phyloP scores from a whole-genome alignment of 345 rosid genomes.

The Excoecaria agallocha region DNA sequence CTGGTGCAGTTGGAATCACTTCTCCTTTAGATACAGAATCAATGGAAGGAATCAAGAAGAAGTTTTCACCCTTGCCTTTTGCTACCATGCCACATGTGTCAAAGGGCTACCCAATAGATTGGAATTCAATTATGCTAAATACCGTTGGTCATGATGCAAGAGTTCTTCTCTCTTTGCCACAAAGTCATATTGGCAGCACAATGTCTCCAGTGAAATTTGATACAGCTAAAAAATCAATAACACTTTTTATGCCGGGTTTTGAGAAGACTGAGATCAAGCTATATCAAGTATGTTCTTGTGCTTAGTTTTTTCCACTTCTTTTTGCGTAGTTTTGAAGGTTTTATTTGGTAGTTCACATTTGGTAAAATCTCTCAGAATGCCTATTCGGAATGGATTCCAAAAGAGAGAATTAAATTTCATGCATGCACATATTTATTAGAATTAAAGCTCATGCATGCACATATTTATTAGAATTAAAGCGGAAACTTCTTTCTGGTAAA shows the following conservation, averaged over 20 bases:
- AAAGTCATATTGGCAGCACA: conserved; percentile 26
- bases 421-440: background rate
- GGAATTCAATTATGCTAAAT: conserved; percentile 51
- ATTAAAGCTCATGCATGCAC: background rate
- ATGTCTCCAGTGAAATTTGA: conserved; percentile 57
- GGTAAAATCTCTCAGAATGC: background rate
- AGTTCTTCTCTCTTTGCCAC: conserved; percentile 44
- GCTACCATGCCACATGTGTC: conserved; percentile 52
- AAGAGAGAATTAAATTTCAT: background rate
- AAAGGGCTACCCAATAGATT: conserved; percentile 38
- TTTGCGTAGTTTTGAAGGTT: conserved; percentile 9
- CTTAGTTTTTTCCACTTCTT: conserved; percentile 8
- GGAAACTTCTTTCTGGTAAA: background rate
- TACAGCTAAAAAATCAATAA: conserved; percentile 47
- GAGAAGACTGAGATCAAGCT: conserved; percentile 90
- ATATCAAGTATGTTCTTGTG: conserved; percentile 57
- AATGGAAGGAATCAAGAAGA: conserved; percentile 35
- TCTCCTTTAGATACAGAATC: conserved; percentile 32
- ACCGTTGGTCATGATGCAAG: conserved; percentile 42
- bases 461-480: too few species aligned
- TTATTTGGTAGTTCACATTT: background rate
- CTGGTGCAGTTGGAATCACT: conserved; percentile 56
- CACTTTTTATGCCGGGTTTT: conserved; percentile 88
- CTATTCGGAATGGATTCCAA: background rate
- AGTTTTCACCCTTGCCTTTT: conserved; percentile 61